These are phyloP conservation scores for Mycena haematopus DNA, from an alignment of 768 basidiomycete genomes.

Conservation along the genomic window DNA sequence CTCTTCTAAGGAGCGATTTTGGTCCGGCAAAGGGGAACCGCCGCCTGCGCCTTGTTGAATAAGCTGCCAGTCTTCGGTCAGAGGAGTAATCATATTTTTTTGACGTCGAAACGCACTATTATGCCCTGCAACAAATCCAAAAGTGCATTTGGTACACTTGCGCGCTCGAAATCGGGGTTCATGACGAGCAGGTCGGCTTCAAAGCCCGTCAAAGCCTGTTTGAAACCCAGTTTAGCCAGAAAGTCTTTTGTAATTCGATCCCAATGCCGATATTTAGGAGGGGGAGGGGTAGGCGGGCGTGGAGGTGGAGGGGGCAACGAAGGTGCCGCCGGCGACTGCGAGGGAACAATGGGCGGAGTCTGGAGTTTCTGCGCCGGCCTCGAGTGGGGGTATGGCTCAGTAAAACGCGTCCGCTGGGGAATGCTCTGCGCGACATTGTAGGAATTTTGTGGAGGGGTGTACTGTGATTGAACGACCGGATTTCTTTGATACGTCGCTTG, in stretches of 20 bases:
- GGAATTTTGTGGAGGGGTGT: constrained; percentile 11
- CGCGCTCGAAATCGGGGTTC: constrained; percentile 68
- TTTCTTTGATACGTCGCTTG: constrained; percentile 11
- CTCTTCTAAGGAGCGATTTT: constrained; percentile 57
- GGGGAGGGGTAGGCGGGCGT: constrained; percentile 42
- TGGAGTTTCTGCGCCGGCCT: constrained; percentile 4
- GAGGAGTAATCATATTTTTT: constrained; percentile 4
- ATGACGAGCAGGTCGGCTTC: constrained; percentile 77
- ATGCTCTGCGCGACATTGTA: constrained; percentile 2
- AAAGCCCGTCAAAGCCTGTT: constrained; percentile 66
- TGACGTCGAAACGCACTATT: constrained; percentile 45
- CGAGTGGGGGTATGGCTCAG: constrained; percentile 23
- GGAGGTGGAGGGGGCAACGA: constrained; percentile 20
- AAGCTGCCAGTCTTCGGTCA: constrained; percentile 30
- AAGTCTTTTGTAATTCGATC: constrained; percentile 63
- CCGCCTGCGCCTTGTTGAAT: constrained; percentile 33
- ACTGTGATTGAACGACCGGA: not conserved
- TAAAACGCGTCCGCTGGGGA: constrained; percentile 26
- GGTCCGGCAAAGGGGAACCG: constrained; percentile 17
- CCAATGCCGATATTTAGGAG: constrained; percentile 61
- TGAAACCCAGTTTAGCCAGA: constrained; percentile 58
- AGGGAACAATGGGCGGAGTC: constrained; percentile 7
- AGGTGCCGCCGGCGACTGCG: not conserved
- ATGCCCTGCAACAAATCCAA: constrained; percentile 56
- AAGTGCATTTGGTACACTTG: constrained; percentile 62